Evolutionary conservation across 176 grass and related monocot genomes (phyloP).

Genomic region (Juncus inflexus): DNA sequence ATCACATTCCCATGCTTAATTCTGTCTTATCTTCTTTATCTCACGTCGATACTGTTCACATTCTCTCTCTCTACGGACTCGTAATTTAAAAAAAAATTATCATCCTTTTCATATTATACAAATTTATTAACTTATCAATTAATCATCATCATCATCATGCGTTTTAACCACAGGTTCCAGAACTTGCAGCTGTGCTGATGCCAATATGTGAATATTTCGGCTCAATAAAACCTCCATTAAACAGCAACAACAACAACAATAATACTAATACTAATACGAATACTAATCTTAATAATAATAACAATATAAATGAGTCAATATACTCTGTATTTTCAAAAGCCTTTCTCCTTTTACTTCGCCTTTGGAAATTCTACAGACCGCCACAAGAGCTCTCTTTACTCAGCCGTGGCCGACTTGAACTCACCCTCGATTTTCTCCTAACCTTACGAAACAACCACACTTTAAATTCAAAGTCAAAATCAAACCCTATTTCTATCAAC

Average conservation of each 20-base stretch:
- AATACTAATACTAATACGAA: too few relatives aligned
- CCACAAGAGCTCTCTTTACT: slow-evolving; percentile 37
- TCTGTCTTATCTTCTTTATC: slow-evolving; percentile 47
- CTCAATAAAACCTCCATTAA: slow-evolving; percentile 40
- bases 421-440: slow-evolving; percentile 59
- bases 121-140: too few relatives aligned
- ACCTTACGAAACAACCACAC: slow-evolving; percentile 42
- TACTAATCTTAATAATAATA: too few relatives aligned
- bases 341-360: slow-evolving; percentile 50
- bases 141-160: background rate
- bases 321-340: slow-evolving; percentile 72
- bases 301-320: slow-evolving; percentile 20
- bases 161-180: slow-evolving; percentile 45
- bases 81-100: slow-evolving; percentile 19
- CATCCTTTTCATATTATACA: too few relatives aligned
- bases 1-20: slow-evolving; percentile 46
- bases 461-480: slow-evolving; percentile 32
- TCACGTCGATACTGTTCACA: slow-evolving; percentile 52
- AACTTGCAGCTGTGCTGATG: slow-evolving; percentile 61
- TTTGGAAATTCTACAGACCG: slow-evolving; percentile 61
- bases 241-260: slow-evolving; percentile 27
- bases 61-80: slow-evolving; percentile 64
- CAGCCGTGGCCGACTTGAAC: slow-evolving; percentile 26
- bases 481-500: slow-evolving; percentile 46
- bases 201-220: slow-evolving; percentile 65